Base-by-base conservation (phyloP, 176 grass and related monocot genomes). In the Avena atlantica region DNA sequence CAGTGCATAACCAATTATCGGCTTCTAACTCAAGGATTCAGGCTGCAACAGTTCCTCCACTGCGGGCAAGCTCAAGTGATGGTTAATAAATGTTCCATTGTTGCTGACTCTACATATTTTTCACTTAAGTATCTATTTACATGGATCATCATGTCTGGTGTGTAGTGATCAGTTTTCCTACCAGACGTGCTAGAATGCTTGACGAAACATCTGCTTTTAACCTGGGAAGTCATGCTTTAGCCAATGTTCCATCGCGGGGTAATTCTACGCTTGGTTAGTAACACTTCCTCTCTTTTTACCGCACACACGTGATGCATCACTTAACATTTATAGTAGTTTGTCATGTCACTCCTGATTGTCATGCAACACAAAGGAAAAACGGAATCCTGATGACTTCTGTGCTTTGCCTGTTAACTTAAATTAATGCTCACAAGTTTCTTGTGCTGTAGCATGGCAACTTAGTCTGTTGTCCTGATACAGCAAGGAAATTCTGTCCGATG, bases 381-480 rank as follows among this genome's bases (percentile, higher is more conserved):
- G 24, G 31, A 31, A 66, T 66, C 63, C 24, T 16, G 21, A 49
- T 50, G 44, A 25, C 44, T 50, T 50, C 42, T 74, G 8, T 47
- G 42, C 70, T 49, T 47, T 50, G 45, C 69, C 21, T 75, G 45
- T 74, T 74, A 50, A 25, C n/a, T 27, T 75, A 75, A 77, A 48
- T 24, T 79, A 24, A 24, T 4, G 12, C 77, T 44, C 20, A 24
- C 34, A 79, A 62, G 0, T 61, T 79, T 79, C 56, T 79, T 79
- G 19, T 12, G 16, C 24, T 79, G 19, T 74, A 49, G n/a, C 13
- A 75, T 79, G 7, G 56, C 45, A 61, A 61, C 20, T 44, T n/a
- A 62, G 76, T 62, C 36, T 79, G 37, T n/a, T 79, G 47, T 50
- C 72, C 51, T 51, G 45, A 75, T 75, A 49, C 70, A 49, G 47